Conservation (phyloP, 2,329 filamentous ascomycete species). For the Cladobotryum mycophilum region DNA sequence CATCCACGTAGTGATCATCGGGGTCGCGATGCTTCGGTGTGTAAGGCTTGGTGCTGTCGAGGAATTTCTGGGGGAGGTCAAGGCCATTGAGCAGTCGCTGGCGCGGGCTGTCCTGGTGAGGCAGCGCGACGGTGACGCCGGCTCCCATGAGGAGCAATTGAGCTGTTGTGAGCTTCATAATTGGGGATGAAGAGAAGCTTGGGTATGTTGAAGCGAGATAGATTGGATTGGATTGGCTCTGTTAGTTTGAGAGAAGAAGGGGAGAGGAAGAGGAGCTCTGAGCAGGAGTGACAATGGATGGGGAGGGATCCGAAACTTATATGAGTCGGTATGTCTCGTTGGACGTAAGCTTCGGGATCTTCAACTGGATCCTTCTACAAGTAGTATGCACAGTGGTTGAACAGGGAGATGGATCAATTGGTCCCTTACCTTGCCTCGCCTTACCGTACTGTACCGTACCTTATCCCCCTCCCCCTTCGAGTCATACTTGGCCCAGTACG, state of each 20-base stretch:
- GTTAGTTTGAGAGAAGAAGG: neutral
- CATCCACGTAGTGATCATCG: slow-evolving; percentile 56
- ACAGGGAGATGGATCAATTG: too few species aligned
- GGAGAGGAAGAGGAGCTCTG: neutral
- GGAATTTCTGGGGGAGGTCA: slow-evolving; percentile 38
- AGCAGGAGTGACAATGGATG: neutral
- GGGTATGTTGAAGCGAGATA: neutral
- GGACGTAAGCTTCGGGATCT: too few species aligned
- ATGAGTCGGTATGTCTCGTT: too few species aligned
- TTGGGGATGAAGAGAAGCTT: slow-evolving; percentile 1
- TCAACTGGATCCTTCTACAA: too few species aligned
- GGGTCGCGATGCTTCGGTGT: slow-evolving; percentile 54
- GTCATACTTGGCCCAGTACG: neutral
- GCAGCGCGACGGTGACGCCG: slow-evolving; percentile 18
- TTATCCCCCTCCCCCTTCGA: neutral
- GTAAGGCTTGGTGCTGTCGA: slow-evolving; percentile 44
- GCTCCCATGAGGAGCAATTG: slow-evolving; percentile 23
- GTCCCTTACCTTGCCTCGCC: too few species aligned
- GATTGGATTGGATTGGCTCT: neutral
- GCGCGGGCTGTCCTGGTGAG: slow-evolving; percentile 45
- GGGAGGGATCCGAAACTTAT: too few species aligned
- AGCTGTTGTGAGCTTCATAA: slow-evolving; percentile 22
- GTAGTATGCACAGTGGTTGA: too few species aligned
- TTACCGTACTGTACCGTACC: neutral
- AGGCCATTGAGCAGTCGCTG: slow-evolving; percentile 48